Percentiles rank a stretch among this genome's conserved stretches.
These are phyloP conservation scores for Trypanosomatidae sp. DNA, from an alignment of 208 protist species.

Conservation along the genomic window DNA sequence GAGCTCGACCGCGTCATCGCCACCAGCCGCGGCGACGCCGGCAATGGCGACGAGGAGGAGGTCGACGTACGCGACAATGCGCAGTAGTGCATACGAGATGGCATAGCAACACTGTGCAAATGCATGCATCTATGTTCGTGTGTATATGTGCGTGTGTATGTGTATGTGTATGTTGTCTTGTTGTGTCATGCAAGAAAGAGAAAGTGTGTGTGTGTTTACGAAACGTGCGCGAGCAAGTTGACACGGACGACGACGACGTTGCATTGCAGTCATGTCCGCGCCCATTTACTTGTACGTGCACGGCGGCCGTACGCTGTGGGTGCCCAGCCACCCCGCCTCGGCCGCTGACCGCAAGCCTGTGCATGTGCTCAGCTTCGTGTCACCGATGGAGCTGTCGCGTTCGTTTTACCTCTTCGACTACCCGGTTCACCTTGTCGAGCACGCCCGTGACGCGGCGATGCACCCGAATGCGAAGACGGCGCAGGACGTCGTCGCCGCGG, in stretches of 20 bases:
- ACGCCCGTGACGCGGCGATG: slow-evolving; percentile 24
- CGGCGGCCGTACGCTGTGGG: slow-evolving; percentile 74
- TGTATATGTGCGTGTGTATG: slow-evolving; percentile 2
- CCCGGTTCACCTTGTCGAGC: slow-evolving; percentile 49
- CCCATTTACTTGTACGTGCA: slow-evolving; percentile 65
- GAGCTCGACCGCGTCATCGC: slow-evolving; percentile 1
- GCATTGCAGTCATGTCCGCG: slow-evolving; percentile 25
- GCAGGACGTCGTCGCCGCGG: slow-evolving; percentile 47
- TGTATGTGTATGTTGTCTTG: slow-evolving; percentile 1
- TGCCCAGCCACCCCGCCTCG: slow-evolving; percentile 54
- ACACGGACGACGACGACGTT: neutral
- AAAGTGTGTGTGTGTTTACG: slow-evolving; percentile 4
- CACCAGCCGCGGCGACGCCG: neutral
- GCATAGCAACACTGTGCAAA: no score
- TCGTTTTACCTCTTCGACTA: slow-evolving; percentile 84
- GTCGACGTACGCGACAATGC: neutral
- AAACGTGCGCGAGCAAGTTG: neutral
- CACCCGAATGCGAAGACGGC: slow-evolving; percentile 58
- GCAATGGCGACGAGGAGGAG: neutral
- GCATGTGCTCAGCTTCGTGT: slow-evolving; percentile 44
- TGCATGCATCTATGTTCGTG: neutral
- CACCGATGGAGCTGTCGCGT: slow-evolving; percentile 55
- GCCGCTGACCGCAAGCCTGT: slow-evolving; percentile 39
- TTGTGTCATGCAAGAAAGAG: neutral
- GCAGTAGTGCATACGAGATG: no score